Percentiles rank a stretch among this genome's conserved stretches.
Evolutionary conservation across 129 eudicot species (phyloP).

Genomic region (Gnaphalium uliginosum): DNA sequence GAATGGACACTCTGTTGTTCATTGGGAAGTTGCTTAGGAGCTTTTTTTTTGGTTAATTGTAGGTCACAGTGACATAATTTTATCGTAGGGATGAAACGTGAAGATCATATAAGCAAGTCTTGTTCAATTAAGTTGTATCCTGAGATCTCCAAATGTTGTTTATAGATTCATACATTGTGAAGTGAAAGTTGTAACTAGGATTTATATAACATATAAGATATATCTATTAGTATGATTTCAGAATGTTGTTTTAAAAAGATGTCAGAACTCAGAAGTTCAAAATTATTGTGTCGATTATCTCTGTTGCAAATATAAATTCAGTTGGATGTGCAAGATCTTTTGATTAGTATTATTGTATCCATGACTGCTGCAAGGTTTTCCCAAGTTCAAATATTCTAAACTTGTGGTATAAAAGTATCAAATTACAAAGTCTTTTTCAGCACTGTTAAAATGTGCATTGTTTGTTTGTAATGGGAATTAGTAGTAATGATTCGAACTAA

Average conservation of each 20-base stretch:
- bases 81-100: constrained; percentile 28
- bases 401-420: background rate
- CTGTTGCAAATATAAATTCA: background rate
- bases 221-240: too few species aligned
- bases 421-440: background rate
- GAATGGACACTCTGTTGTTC: background rate
- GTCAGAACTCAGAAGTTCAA: background rate
- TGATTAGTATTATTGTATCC: background rate
- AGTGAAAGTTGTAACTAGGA: background rate
- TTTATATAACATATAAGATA: too few species aligned
- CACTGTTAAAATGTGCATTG: background rate
- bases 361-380: background rate
- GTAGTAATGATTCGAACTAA: background rate
- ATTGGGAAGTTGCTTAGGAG: background rate
- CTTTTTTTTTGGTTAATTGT: constrained; percentile 14
- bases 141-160: background rate
- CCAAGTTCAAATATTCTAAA: too few species aligned
- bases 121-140: background rate
- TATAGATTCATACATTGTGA: background rate
- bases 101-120: constrained; percentile 18
- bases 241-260: background rate
- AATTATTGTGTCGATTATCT: background rate
- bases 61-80: constrained; percentile 38
- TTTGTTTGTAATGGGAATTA: background rate
- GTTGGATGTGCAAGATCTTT: background rate